Base-by-base conservation (phyloP, 1,284 basidiomycete species). In the Clitocybe nebularis region DNA sequence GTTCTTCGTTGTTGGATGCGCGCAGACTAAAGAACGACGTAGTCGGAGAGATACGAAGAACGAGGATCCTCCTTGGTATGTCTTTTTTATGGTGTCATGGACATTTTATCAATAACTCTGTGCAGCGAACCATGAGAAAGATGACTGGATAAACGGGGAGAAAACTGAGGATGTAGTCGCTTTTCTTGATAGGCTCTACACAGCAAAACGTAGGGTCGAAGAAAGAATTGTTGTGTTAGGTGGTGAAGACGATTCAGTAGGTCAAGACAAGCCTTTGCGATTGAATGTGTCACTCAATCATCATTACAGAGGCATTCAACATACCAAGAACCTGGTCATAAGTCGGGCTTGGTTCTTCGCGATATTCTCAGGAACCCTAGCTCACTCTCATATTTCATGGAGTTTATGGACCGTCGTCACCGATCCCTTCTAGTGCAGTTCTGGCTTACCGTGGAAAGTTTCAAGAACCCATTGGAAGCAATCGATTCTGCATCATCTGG, bases 371-470 rank as follows among this genome's bases (percentile, higher is more conserved):
- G 81, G 24, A 93, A 93, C 52, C 91, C 93, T 0, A 87, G 83
- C 21, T 91, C 92, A 0, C 74, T 98, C 0, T 93, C 89, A 1
- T 95, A 95, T 60, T 92, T 95, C 67, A 94, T 97, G 82, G 95
- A 99, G 65, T 95, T 90, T 58, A 94, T 97, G 90, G 95, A 98
- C 52, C 79, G 94, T 5, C 79, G 89, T 2, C 76, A 83, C 44
- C 81, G 89, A 21, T 88, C 92, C 10, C 61, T 91, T 6, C 78
- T 93, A 2, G 89, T 97, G 2, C 95, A 97, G 53, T 99, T 97
- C 65, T 98, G 95, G 95, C 72, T 98, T 2, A 90, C 92, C 0
- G 90, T 98, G 0, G 93, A 98, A 63, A 92, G 90, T 39, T 94
- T 98, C 75, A 98, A 97, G 66, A 91, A 95, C 53, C 95, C 95